Evolutionary conservation across 306 rosid genomes (phyloP), one percentile per base, ranked within the genome.

Genomic region (Nissolia schottii): DNA sequence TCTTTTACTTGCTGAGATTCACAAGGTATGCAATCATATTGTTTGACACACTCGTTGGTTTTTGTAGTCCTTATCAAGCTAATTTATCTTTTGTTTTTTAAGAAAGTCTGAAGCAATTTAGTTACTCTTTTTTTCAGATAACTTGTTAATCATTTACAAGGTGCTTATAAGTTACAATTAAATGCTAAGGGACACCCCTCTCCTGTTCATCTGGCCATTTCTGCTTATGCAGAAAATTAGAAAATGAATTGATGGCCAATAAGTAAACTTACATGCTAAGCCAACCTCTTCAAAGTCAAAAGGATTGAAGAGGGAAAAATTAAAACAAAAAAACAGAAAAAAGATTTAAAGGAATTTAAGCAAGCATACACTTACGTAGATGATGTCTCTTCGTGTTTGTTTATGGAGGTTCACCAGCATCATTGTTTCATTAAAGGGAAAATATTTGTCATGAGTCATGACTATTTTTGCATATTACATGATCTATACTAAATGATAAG

Each of bases 1-100:
- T 81, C 97, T 93, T 65, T 85, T 93, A 85, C 97, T 91, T 65
- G 96, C 98, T 69, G 98, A 93, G 80, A 89, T 94, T 78, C 96
- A 94, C 79, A 94, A 94, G 97, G 98, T 94, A 80, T 46, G 57
- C 29, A 14, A 32, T 48, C 74, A 64, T 58, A 49, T 58, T 28
- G 12, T 60, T 23, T 61, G 34, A 55, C 49, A 59, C 49, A 70
- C 64, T 40, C 60, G 24, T 35, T 14, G 51, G 68, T 55, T 78
- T 45, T 11, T 66, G 75, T 24, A 25, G 32, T 41, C 29, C 20
- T 38, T 31, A 62, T 77, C 28, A 38, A 75, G 46, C 70, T 79
- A 57, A 43, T 64, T 74, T 74, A 50, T 18, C 13, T 55, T 22
- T 20, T 38, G 34, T 61, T n/a, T n/a, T n/a, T n/a, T n/a, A n/a